Percentiles rank a stretch among this genome's conserved stretches.
Evolutionary conservation across 805 yeast species (phyloP).

Genomic region (Clavispora carvajalis): DNA sequence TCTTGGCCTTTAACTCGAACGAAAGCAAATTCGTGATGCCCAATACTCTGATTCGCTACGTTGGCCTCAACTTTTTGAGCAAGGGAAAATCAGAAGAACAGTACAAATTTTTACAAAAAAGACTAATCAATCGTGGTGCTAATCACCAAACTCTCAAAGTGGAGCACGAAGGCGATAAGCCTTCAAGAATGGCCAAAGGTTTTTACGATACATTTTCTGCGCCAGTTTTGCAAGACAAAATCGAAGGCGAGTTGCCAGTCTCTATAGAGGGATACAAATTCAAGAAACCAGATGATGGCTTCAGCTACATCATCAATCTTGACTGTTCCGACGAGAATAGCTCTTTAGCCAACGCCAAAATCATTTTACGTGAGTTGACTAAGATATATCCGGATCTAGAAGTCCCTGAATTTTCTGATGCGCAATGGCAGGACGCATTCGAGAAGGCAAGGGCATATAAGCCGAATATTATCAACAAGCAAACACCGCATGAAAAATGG

Average conservation of each 20-base stretch:
- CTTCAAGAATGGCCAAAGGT: constrained; percentile 63
- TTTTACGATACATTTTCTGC: constrained; percentile 67
- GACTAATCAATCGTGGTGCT: constrained; percentile 73
- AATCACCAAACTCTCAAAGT: constrained; percentile 81
- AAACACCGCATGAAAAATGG: constrained; percentile 5
- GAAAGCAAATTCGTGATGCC: constrained; percentile 40
- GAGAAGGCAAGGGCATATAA: constrained; percentile 46
- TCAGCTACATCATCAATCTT: constrained; percentile 62
- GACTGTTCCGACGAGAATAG: constrained; percentile 20
- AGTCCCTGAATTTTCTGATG: constrained; percentile 20
- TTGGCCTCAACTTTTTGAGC: constrained; percentile 66
- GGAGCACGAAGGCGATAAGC: constrained; percentile 41
- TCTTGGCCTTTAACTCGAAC: constrained; percentile 44
- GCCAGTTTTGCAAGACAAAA: constrained; percentile 20
- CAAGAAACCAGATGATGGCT: constrained; percentile 60
- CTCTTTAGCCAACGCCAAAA: constrained; percentile 39
- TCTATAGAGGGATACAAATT: constrained; percentile 14
- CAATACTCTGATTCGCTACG: constrained; percentile 43
- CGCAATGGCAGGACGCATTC: constrained; percentile 43
- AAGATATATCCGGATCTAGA: constrained; percentile 6
- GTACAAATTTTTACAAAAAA: constrained; percentile 48
- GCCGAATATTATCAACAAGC: constrained; percentile 44
- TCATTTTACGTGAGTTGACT: constrained; percentile 26
- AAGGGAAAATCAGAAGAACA: constrained; percentile 24
- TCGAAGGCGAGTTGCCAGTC: neutral